Evolutionary conservation across 495 filamentous ascomycete species (phyloP).

Genomic region (Penicillium steckii): DNA sequence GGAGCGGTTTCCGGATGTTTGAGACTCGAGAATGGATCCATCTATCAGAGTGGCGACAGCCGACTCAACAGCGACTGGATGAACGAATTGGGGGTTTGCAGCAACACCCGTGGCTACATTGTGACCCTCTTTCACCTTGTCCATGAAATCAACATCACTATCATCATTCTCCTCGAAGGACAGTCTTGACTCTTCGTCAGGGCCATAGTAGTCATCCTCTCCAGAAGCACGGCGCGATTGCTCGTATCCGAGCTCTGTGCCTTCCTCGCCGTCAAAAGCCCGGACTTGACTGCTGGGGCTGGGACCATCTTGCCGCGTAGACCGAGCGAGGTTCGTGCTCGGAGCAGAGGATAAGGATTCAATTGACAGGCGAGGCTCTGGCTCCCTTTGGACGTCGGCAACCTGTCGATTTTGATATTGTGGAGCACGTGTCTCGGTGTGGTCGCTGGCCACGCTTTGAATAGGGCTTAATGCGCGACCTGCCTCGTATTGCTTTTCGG

Average conservation of each 20-base stretch:
- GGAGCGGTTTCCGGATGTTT: conserved; percentile 38
- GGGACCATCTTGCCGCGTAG: conserved; percentile 50
- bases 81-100: conserved; percentile 72
- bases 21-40: conserved; percentile 59
- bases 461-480: conserved; percentile 76
- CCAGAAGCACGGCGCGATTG: conserved; percentile 24
- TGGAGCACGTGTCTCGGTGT: conserved; percentile 32
- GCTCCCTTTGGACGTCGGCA: conserved; percentile 24
- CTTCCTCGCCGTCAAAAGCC: conserved; percentile 34
- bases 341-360: conserved; percentile 53
- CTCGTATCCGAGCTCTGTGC: conserved; percentile 42
- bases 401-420: conserved; percentile 7
- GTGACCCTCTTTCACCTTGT: conserved; percentile 61
- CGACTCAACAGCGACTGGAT: conserved; percentile 75
- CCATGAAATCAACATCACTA: conserved; percentile 61
- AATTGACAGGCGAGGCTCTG: conserved; percentile 47
- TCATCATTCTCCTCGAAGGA: conserved; percentile 64
- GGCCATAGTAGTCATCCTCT: conserved; percentile 41
- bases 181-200: conserved; percentile 50
- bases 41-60: conserved; percentile 85
- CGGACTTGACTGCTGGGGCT: conserved; percentile 48
- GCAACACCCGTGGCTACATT: conserved; percentile 61
- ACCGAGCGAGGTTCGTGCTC: conserved; percentile 53
- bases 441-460: conserved; percentile 81
- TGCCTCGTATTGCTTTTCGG: conserved; percentile 52